Base-by-base conservation (phyloP, 768 basidiomycete species). In the Suillus clintonianus region DNA sequence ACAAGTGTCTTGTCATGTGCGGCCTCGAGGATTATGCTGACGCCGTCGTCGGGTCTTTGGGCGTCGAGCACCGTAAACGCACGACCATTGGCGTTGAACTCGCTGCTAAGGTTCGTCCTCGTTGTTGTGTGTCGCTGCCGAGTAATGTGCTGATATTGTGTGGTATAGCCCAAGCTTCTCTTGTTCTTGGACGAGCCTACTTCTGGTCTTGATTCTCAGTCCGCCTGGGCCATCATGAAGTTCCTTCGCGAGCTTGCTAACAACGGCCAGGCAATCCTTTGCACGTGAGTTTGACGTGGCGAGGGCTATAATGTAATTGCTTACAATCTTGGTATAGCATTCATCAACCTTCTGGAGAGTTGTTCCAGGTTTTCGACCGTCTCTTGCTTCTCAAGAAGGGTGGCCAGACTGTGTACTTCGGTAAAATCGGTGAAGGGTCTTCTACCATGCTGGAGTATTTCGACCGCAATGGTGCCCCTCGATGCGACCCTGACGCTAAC, bases 351-450 rank as follows among this genome's bases (percentile, higher is more conserved):
- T 93, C 92, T 4, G 87, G 92, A 4, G 82, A 94, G 22, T 79
- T 97, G 2, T 96, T 97, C 76, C 90, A 94, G 74, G 88, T 88
- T 69, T 96, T 97, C 68, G 95, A 90, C 67, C 83, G 87, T 43
- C 76, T 90, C 51, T 73, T 91, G 32, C 78, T 90, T 11, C 78
- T 90, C 17, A 88, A 94, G 69, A 80, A 81, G 17, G 95, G 95
- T 2, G 95, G 95, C 8, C 88, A 92, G 73, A 95, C 94, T 0
- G 92, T 95, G n/a, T 97, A 96, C 81, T 96, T 93, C 71, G 95
- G 94, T 48, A 90, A 92, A 65, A 92, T 96, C 57, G 95, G 94
- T 51, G 73, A 81, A 48, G 90, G 93, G 65, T 90, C 92, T 4
- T 70, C 78, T 2, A 79, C 87, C 41, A 78, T 96, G 56, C 86